Evolutionary conservation across 2,329 filamentous ascomycete genomes (phyloP), one percentile per base, ranked within the genome.

Genomic region (Nothopassalora personata): DNA sequence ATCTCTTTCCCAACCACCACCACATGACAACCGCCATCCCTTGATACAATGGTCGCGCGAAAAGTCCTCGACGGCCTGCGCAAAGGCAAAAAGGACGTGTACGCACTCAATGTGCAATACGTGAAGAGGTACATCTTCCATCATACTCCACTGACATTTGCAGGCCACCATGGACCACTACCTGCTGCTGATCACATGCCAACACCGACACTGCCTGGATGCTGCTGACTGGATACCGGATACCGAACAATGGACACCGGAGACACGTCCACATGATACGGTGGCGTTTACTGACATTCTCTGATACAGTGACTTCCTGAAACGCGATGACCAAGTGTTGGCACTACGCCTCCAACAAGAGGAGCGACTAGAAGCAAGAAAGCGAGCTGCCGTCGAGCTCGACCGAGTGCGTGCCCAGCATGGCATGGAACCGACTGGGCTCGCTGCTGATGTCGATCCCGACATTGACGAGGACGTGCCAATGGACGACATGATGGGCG

Each of bases 281-380:
- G 61, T 51, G 39, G 4, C 27, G 15, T 27, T 67, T 59, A 28
- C 19, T 58, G 53, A 55, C 59, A 23, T 11, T 23, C 27, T 13
- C 31, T 8, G n/a, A 31, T 56, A 33, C 67, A 96, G 91, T 61
- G 94, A 99, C 72, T 99, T 96, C 69, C 89, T 99, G 77, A 99
- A 99, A 79, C 88, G 93, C 70, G 94, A 99, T 79, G 94, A 97
- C 70, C 94, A 99, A 77, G 87, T 96, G 60, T 85, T 99, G 34
- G 91, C 93, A 11, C 85, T 93, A 57, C 87, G 94, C 69, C 83
- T 96, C 15, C 91, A 96, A 69, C 88, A 87, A 74, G 94, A 99
- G 73, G 91, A 93, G 67, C 87, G 86, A 53, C 83, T 91, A 65
- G 91, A 94, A 63, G 84, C 86, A 61, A 88, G 96, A 74, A 87